phyloP scores from a whole-genome alignment of 441 rosid genomes.

The Adansonia gregorii region DNA sequence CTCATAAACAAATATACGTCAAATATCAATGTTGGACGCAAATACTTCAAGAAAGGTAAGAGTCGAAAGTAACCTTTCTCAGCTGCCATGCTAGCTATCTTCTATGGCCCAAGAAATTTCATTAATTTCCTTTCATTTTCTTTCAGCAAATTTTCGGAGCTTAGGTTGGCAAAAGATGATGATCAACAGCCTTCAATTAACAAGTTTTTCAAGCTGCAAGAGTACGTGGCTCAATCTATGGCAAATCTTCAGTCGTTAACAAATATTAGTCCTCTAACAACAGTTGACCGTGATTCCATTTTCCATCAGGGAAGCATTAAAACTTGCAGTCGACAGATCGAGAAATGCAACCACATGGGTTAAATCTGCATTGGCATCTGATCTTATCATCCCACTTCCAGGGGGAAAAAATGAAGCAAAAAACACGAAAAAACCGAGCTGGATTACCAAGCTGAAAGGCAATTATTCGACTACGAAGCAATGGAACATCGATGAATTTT shows the following conservation, averaged over 20 bases:
- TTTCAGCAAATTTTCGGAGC: constrained; percentile 66
- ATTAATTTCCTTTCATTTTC: background rate
- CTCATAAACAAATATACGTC: no score
- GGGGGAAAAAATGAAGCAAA: constrained; percentile 15
- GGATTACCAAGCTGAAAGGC: constrained; percentile 17
- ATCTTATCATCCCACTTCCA: constrained; percentile 48
- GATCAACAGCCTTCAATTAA: constrained; percentile 51
- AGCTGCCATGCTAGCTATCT: background rate
- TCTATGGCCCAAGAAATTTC: background rate
- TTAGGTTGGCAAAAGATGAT: constrained; percentile 38
- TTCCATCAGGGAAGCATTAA: constrained; percentile 30
- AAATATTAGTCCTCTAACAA: constrained; percentile 24
- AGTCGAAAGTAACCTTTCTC: no score
- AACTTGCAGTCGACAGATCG: constrained; percentile 51
- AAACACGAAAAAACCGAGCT: constrained; percentile 3
- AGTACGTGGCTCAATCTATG: constrained; percentile 54
- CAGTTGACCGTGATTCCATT: constrained; percentile 28
- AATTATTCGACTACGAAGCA: constrained; percentile 19
- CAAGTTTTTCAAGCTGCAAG: constrained; percentile 59
- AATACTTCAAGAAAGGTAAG: no score
- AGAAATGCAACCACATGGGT: constrained; percentile 59
- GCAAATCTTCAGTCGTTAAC: constrained; percentile 46
- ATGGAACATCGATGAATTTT: constrained; percentile 30
- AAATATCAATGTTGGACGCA: no score
- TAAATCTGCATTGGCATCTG: constrained; percentile 64